Conservation (phyloP, 208 protist genomes). For the Entamoeba invadens region DNA sequence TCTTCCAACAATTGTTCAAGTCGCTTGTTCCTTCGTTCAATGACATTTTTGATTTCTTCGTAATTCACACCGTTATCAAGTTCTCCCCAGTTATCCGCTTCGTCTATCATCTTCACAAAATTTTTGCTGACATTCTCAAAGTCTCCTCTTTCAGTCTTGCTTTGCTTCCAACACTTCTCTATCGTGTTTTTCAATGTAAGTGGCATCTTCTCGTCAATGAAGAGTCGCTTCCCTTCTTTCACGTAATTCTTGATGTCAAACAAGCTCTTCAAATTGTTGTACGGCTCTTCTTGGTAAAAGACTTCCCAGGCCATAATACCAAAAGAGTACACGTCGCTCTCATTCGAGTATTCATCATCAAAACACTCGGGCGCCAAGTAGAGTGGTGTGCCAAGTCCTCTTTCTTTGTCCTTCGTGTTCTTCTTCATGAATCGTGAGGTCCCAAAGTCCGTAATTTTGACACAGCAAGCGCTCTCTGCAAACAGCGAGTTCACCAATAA, state of each 20-base stretch:
- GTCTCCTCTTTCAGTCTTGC: not conserved
- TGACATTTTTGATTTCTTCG: not conserved
- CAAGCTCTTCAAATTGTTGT: not conserved
- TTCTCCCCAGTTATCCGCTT: not conserved
- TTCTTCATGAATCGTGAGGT: not conserved
- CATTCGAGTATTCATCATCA: not conserved
- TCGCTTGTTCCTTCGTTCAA: not conserved
- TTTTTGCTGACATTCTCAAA: not conserved
- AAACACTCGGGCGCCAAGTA: not conserved
- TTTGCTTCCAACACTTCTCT: not conserved
- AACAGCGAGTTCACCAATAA: not conserved
- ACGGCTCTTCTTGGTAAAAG: not conserved
- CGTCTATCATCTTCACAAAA: not conserved
- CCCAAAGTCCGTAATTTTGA: slow-evolving; percentile 1
- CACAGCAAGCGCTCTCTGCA: not conserved
- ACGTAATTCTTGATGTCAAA: not conserved
- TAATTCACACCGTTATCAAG: not conserved
- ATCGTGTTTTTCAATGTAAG: not conserved
- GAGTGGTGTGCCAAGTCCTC: not conserved
- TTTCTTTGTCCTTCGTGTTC: not conserved
- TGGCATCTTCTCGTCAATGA: not conserved
- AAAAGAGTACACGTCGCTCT: not conserved
- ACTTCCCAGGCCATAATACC: not conserved
- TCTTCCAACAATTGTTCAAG: not conserved
- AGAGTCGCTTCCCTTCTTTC: not conserved